Evolutionary conservation across 2,329 filamentous ascomycete species (phyloP).

Genomic region (Colletotrichum sp.): DNA sequence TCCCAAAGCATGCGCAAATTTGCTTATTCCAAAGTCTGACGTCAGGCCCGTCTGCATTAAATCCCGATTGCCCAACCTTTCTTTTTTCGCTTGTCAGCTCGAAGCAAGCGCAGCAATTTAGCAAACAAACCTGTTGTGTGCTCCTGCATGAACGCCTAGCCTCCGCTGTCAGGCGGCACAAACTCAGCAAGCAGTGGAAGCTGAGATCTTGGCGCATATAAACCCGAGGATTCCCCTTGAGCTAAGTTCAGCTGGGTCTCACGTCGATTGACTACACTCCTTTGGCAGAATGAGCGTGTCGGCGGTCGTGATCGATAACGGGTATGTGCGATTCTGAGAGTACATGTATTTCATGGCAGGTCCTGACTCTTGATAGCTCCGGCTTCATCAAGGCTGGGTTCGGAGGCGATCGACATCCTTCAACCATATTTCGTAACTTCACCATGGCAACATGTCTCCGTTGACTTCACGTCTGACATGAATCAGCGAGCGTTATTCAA

Average conservation of each 20-base stretch:
- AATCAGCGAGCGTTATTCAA: not conserved
- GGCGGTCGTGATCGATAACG: not conserved
- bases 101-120: not conserved
- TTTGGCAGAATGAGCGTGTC: not conserved
- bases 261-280: not conserved
- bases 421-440: not conserved
- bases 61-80: not conserved
- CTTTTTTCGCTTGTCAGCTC: not conserved
- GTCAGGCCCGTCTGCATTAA: not conserved
- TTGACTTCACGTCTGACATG: not conserved
- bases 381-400: not conserved
- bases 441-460: too few relatives aligned
- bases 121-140: not conserved
- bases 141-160: not conserved
- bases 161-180: not conserved
- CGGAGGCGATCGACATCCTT: not conserved
- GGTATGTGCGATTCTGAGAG: not conserved
- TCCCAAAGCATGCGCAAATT: not conserved
- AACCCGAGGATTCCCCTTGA: not conserved
- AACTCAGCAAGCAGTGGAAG: not conserved
- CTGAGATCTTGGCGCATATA: not conserved
- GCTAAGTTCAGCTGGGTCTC: not conserved
- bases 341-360: rapidly evolving
- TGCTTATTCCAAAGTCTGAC: not conserved
- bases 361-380: not conserved